A percentile compares a stretch with the other conserved stretches of the same genome.
phyloP scores from a whole-genome alignment of 108 stramenopile species.

The Fragilariopsis cylindrus region DNA sequence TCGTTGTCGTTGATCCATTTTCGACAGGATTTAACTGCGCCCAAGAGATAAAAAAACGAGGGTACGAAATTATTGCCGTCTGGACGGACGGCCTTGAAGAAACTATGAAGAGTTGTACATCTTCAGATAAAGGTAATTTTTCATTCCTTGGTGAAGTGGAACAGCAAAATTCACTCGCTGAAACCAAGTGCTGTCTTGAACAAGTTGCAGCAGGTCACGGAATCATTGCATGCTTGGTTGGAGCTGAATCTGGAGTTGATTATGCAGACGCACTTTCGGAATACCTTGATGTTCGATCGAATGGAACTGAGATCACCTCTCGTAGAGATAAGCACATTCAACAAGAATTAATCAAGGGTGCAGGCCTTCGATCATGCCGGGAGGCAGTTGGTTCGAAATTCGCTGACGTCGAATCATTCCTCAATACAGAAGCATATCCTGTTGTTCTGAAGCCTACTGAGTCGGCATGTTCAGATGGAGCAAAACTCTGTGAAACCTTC shows the following conservation, averaged over 20 bases:
- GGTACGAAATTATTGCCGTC: constrained; percentile 54
- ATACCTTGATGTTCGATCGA: constrained; percentile 55
- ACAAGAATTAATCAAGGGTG: constrained; percentile 84
- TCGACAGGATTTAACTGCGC: constrained; percentile 77
- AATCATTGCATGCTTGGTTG: constrained; percentile 61
- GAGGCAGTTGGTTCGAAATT: too few species aligned
- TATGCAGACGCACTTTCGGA: constrained; percentile 71
- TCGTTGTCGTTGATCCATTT: constrained; percentile 63
- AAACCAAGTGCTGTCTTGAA: too few species aligned
- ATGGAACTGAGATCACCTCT: constrained; percentile 65
- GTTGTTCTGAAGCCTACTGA: too few species aligned
- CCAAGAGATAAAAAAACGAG: constrained; percentile 62
- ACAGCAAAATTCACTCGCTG: too few species aligned
- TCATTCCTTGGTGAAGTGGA: too few species aligned
- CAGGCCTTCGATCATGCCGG: too few species aligned
- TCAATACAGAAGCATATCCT: too few species aligned
- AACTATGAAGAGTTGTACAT: too few species aligned
- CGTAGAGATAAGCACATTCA: constrained; percentile 83
- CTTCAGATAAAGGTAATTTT: too few species aligned
- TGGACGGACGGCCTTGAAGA: constrained; percentile 46
- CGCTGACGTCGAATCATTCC: too few species aligned
- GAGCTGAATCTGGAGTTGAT: constrained; percentile 83
- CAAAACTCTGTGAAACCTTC: constrained; percentile 79
- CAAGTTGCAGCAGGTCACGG: too few species aligned
- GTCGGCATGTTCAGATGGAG: constrained; percentile 58